Conservation (phyloP, 2,329 filamentous ascomycete genomes). For the Talaromyces amestolkiae region DNA sequence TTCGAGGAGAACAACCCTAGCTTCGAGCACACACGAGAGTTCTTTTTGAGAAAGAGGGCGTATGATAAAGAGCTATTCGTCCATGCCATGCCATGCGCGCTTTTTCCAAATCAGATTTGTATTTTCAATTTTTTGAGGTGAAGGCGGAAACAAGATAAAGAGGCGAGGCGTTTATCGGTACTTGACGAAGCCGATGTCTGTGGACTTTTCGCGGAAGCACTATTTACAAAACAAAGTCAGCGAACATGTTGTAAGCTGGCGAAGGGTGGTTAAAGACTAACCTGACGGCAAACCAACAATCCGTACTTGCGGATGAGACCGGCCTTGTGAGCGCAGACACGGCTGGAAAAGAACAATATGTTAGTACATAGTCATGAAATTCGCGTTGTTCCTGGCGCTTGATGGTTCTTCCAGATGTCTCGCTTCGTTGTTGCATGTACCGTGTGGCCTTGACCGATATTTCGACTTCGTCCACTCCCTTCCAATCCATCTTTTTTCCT, state of each 20-base stretch:
- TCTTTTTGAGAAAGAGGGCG: neutral
- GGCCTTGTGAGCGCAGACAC: conserved; percentile 88
- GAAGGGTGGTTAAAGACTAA: conserved; percentile 3
- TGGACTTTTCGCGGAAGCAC: conserved; percentile 68
- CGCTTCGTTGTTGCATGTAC: neutral
- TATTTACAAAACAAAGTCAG: conserved; percentile 21
- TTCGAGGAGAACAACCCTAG: neutral
- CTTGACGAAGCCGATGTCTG: conserved; percentile 69
- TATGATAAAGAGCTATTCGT: neutral
- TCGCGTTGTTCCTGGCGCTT: neutral
- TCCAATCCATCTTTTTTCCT: neutral
- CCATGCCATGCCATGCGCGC: neutral
- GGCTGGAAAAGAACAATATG: conserved; percentile 49
- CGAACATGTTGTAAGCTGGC: too few relatives aligned
- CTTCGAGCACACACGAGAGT: neutral
- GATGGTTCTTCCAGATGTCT: neutral
- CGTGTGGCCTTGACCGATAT: neutral
- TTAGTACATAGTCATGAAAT: neutral
- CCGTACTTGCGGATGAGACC: conserved; percentile 99
- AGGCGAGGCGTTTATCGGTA: conserved; percentile 19
- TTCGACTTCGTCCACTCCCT: neutral
- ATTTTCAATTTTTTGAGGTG: neutral
- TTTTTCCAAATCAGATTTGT: neutral
- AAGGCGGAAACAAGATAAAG: neutral
- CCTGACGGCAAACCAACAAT: conserved; percentile 59